A percentile compares a stretch with the other conserved stretches of the same genome.
Conservation (phyloP, 441 rosid genomes). For the Mallotus repandus region DNA sequence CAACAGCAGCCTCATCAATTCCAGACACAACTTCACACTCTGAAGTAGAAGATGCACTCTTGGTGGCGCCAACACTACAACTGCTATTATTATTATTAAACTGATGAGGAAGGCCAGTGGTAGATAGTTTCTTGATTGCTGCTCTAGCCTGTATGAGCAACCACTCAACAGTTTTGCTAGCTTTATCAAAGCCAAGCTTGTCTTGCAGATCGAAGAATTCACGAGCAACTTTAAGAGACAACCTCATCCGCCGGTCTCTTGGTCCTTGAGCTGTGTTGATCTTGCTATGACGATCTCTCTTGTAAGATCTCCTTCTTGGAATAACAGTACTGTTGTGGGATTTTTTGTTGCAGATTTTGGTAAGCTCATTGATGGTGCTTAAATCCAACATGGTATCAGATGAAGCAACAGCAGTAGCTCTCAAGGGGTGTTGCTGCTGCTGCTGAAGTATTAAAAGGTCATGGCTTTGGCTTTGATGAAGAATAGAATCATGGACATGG, state of each 20-base stretch:
- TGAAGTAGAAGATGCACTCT: slow-evolving; percentile 40
- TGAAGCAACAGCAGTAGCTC: slow-evolving; percentile 11
- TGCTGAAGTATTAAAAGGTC: slow-evolving; percentile 24
- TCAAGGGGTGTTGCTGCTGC: slow-evolving; percentile 22
- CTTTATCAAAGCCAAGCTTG: slow-evolving; percentile 75
- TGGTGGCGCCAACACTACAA: slow-evolving; percentile 14
- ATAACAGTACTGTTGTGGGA: neutral
- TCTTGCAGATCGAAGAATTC: slow-evolving; percentile 84
- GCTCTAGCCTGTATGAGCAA: slow-evolving; percentile 54
- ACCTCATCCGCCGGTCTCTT: slow-evolving; percentile 85
- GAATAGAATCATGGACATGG: slow-evolving; percentile 23
- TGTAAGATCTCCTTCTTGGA: slow-evolving; percentile 43
- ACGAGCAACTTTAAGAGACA: slow-evolving; percentile 76
- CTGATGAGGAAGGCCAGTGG: slow-evolving; percentile 15
- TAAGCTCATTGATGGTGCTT: neutral
- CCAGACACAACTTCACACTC: slow-evolving; percentile 43
- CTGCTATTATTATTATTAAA: slow-evolving; percentile 12
- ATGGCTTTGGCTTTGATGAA: slow-evolving; percentile 27
- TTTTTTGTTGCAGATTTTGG: slow-evolving; percentile 6
- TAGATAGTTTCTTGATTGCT: slow-evolving; percentile 51
- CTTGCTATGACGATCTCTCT: slow-evolving; percentile 87
- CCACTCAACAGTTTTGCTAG: slow-evolving; percentile 96
- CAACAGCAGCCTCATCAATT: slow-evolving; percentile 17
- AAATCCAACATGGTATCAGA: no score
- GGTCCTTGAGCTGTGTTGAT: slow-evolving; percentile 82